Conservation (phyloP, 345 rosid species). For the Gossypium mustelinum region DNA sequence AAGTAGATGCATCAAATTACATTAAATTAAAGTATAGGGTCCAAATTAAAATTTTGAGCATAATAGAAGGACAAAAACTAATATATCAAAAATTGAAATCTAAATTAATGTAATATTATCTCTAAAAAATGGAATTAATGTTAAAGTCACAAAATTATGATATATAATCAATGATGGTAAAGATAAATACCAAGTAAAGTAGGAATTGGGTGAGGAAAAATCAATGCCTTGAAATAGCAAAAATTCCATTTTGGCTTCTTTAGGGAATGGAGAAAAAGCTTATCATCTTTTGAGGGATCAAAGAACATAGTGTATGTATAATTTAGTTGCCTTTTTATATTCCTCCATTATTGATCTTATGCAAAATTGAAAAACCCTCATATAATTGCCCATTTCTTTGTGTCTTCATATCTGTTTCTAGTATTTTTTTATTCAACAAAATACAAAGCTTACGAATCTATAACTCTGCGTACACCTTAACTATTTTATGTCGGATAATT, state of each 20-base stretch:
- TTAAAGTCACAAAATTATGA: not conserved
- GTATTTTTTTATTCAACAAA: not conserved
- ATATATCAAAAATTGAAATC: no score
- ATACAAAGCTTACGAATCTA: not conserved
- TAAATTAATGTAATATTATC: no score
- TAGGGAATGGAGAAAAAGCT: not conserved
- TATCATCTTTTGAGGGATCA: not conserved
- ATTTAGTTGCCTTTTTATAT: not conserved
- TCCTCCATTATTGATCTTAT: conserved; percentile 14
- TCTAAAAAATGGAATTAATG: no score
- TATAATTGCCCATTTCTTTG: not conserved
- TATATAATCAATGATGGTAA: not conserved
- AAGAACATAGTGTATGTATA: not conserved
- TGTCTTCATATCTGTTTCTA: not conserved
- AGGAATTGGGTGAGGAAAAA: not conserved
- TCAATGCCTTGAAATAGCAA: not conserved
- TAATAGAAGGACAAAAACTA: no score
- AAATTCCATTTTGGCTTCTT: not conserved
- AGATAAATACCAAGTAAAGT: not conserved
- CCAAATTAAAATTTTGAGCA: no score
- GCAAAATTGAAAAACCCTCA: not conserved
- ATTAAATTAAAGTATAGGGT: no score
- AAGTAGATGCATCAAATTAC: no score
- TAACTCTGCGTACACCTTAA: not conserved
- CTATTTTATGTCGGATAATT: not conserved